phyloP scores from a whole-genome alignment of 306 rosid genomes.

The Sesbania bispinosa region DNA sequence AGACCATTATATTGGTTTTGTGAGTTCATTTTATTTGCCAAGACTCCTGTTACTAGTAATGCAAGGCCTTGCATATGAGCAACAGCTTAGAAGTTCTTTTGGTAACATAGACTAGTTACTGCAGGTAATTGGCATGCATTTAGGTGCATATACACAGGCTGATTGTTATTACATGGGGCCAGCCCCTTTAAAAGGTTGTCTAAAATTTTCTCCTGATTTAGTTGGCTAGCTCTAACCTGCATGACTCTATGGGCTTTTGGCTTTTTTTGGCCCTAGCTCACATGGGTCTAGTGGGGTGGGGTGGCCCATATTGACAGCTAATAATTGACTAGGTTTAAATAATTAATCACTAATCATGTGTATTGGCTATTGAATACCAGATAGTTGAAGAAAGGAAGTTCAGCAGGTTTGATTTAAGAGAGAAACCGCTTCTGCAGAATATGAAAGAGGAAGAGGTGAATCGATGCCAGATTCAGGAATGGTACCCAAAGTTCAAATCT shows the following conservation, averaged over 20 bases:
- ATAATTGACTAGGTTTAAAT: background rate
- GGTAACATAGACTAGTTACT: background rate
- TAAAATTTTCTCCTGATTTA: background rate
- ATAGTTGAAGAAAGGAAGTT: background rate
- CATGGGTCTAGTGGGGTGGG: no score
- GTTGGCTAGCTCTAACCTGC: background rate
- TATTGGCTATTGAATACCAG: no score
- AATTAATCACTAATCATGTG: background rate
- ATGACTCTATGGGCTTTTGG: background rate
- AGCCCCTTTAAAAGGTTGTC: background rate
- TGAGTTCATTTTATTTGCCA: background rate
- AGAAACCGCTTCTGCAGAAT: background rate
- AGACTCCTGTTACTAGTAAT: background rate
- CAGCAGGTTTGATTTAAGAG: background rate
- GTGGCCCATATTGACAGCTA: no score
- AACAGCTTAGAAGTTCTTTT: background rate
- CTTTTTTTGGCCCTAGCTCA: background rate
- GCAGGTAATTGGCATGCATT: background rate
- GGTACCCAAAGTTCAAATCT: no score
- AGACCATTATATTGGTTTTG: background rate
- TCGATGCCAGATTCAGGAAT: constrained; percentile 65
- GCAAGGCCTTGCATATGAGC: background rate
- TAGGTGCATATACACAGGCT: background rate
- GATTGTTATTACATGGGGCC: background rate
- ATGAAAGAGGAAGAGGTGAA: constrained; percentile 67